Evolutionary conservation across 2,329 filamentous ascomycete species (phyloP), one percentile per base, ranked within the genome.

Genomic region (Xylaria sp.): DNA sequence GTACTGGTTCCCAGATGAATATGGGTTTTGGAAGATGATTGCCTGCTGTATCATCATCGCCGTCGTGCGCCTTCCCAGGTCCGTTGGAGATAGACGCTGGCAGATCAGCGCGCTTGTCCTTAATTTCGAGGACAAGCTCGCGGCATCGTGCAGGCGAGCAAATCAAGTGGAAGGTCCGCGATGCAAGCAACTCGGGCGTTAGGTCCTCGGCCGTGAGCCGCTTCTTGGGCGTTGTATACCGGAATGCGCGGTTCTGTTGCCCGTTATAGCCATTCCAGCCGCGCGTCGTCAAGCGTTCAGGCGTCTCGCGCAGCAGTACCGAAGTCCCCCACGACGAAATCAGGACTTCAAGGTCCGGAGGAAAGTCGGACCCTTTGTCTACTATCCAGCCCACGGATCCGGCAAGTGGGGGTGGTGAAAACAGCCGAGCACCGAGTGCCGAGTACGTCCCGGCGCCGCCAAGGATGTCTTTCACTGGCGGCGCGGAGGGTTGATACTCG

Each of bases 1-100:
- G 96, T 1, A 98, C 92, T 0, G 96, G 96, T 78, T 99, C 96
- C 95, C 95, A 99, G 61, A 98, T 88, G 78, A 98, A 93, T 6
- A 94, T 80, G 0, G 94, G 92, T 56, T 87, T 86, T 0, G 82
- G 79, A 51, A 64, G 77, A 27, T 66, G 73, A 67, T 67, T 74
- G 59, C 47, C 65, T 34, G 66, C 3, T 19, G 64, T 47, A 34
- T 67, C 66, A 14, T 58, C 62, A 30, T 17, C 51, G 14, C 42
- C 61, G n/a, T 56, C 30, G 8, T 6, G 39, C n/a, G 14, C 36
- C 12, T 64, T 61, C 34, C 57, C 58, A 6, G 17, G 14, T 4
- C 36, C 45, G 27, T 32, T 58, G 32, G 30, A 45, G 19, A 64
- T n/a, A 21, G 61, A 54, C 0, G 71, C 72, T 3, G 72, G 69